Base-by-base conservation (phyloP, 139 green algal species). In the Eudorina sp. region DNA sequence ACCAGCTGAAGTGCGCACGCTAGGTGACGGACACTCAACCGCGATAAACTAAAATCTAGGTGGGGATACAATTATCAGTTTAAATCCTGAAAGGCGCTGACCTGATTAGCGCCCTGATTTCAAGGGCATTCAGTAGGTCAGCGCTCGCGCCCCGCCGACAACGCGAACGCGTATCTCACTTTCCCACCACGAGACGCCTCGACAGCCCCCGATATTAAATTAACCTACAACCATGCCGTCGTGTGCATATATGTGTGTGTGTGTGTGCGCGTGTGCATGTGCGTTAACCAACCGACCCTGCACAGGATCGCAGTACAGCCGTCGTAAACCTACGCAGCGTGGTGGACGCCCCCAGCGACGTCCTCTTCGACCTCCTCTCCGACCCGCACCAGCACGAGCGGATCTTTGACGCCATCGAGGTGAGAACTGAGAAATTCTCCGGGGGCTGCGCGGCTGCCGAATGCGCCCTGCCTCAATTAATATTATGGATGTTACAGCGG, bases 351-450 rank as follows among this genome's bases (percentile, higher is more conserved):
- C 64, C 34, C 27, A 1, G 21, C 2, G 76, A 90, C 46, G 69
- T 89, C 27, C 29, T 94, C 51, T 94, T 93, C 75, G 73, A 90
- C 41, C 82, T 93, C 25, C 89, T 94, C 46, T 72, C 88, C 0
- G 83, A 94, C 69, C 90, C 90, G 1, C 48, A 64, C 29, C 48
- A 89, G 27, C 92, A 94, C 43, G 88, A 75, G 21, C 3, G 14
- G 1, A 87, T 92, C 51, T 94, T 94, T 53, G 75, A 89, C 5
- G 85, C 80, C 53, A 93, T 94, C 36, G 73, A 92, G 91, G 89
- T 94, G 77, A 45, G 70, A 62, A 25, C n/a, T n/a, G n/a, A n/a
- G n/a, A n/a, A n/a, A n/a, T n/a, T n/a, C n/a, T n/a, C n/a, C n/a
- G n/a, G n/a, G n/a, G n/a, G n/a, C n/a, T n/a, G n/a, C n/a, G n/a